Percentiles rank a stretch among this genome's conserved stretches.
Evolutionary conservation across 2,329 filamentous ascomycete genomes (phyloP).

Genomic region (Trichophyton rubrum): DNA sequence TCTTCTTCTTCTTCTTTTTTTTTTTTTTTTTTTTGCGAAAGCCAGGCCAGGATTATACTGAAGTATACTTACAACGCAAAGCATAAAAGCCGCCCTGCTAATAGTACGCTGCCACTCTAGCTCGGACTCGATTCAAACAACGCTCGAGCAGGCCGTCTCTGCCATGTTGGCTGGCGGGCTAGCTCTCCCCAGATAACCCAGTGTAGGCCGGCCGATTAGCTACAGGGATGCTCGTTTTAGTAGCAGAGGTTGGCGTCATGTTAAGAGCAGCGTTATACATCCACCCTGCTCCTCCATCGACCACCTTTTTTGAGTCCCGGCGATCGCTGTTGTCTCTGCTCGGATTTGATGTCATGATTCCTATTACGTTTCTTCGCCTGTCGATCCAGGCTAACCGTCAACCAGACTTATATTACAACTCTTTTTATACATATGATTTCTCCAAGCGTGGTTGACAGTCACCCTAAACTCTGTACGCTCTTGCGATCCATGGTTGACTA

Average conservation of each 20-base stretch:
- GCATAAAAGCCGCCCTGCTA: conserved; percentile 2
- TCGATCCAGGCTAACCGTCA: background rate
- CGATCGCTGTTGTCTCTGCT: background rate
- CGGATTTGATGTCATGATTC: background rate
- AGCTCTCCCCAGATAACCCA: no score
- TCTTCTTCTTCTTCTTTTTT: no score
- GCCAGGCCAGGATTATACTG: background rate
- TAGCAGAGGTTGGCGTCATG: background rate
- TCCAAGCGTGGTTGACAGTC: background rate
- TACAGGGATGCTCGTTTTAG: background rate
- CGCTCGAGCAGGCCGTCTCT: no score
- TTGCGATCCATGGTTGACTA: background rate
- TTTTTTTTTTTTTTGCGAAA: background rate
- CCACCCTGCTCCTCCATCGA: background rate
- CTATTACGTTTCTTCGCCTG: background rate
- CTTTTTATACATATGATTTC: background rate
- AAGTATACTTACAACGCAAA: no score
- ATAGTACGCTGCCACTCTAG: background rate
- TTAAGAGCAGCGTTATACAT: conserved; percentile 1
- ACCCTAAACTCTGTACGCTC: background rate
- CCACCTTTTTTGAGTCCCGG: no score
- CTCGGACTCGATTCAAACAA: no score
- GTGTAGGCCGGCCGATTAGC: background rate
- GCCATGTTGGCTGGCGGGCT: no score
- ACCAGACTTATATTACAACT: background rate